Base-by-base conservation (phyloP, 805 yeast species). In the Candida nonsorbophila region DNA sequence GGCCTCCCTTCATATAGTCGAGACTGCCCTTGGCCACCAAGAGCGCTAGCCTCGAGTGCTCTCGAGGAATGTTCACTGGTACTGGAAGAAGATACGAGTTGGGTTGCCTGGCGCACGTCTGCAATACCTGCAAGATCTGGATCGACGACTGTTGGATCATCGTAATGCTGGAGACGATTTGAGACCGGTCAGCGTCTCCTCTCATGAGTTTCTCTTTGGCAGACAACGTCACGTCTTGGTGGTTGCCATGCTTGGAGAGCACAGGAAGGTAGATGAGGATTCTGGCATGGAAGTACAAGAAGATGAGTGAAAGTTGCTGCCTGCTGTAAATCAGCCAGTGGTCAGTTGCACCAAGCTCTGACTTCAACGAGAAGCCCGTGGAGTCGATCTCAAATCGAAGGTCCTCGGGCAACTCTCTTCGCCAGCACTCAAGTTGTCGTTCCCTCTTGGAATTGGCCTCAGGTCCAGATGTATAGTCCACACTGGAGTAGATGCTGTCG, bases 1-100 rank as follows among this genome's bases (percentile, higher is more conserved):
- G 78, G 0, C 95, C 95, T 21, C 87, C 86, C 48, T 84, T 76
- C 2, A 84, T 77, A 48, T 84, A 85, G 38, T 86, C 95, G 32
- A 87, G 60, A 1, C 86, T 74, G 10, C 94, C 87, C 29, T 75
- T 74, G 0, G 87, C 85, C 16, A 79, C 81, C 26, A 81, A 44
- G 17, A 83, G 58, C 0, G 82, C 66, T 38, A 79, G 68, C 27
- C 86, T 59, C 3, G 84, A 76, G 43, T 72, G 75, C 36, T 79
- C 75, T 36, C 86, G 53, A 0, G 82, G 62, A 7, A 74, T 54
- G 39, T 79, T 80, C 25, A 79, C 50, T 0, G 92, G 88, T 8
- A 81, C 50, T 0, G 88, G 82, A 7, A 80, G 47, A 24, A 72
- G 61, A 33, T 49, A 60, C n/a, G 67, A 58, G 10, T 64, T 44